Evolutionary conservation across 2,329 filamentous ascomycete genomes (phyloP).

Genomic region (Aspergillus sp.): DNA sequence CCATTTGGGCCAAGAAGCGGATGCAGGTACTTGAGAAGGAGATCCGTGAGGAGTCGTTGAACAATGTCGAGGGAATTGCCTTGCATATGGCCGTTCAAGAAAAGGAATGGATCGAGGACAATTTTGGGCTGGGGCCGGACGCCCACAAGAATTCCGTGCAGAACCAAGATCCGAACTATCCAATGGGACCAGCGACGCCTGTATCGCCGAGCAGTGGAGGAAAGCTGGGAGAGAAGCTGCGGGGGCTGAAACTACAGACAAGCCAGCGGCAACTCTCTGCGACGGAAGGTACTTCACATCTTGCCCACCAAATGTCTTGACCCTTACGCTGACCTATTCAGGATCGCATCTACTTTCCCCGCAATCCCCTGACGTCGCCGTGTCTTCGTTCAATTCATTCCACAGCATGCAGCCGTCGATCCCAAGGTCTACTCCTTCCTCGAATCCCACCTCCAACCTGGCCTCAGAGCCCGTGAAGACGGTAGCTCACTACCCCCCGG

Average conservation of each 20-base stretch:
- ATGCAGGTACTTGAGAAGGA: conserved; percentile 73
- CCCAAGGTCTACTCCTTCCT: conserved; percentile 14
- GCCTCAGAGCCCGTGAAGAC: conserved; percentile 25
- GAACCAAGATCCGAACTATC: conserved; percentile 23
- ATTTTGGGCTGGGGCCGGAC: conserved; percentile 64
- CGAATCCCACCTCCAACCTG: conserved; percentile 12
- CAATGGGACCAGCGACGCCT: conserved; percentile 55
- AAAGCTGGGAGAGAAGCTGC: conserved; percentile 74
- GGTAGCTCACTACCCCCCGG: conserved; percentile 40
- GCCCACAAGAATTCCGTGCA: conserved; percentile 32
- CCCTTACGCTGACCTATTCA: background rate
- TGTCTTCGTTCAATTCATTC: conserved; percentile 63
- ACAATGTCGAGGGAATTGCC: conserved; percentile 78
- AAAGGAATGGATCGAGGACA: conserved; percentile 79
- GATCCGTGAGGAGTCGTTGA: conserved; percentile 69
- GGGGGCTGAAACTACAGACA: conserved; percentile 75
- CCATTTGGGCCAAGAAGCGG: conserved; percentile 84
- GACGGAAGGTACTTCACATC: conserved; percentile 50
- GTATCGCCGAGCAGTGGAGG: conserved; percentile 64
- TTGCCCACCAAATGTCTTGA: background rate
- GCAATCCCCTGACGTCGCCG: conserved; percentile 62
- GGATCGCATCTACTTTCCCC: conserved; percentile 57
- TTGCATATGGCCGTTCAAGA: conserved; percentile 82
- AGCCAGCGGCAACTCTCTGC: conserved; percentile 64
- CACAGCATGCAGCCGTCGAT: conserved; percentile 41